These are phyloP conservation scores for Chytriomyces hyalinus DNA, from an alignment of 192 early-diverging fungal genomes.

Conservation along the genomic window DNA sequence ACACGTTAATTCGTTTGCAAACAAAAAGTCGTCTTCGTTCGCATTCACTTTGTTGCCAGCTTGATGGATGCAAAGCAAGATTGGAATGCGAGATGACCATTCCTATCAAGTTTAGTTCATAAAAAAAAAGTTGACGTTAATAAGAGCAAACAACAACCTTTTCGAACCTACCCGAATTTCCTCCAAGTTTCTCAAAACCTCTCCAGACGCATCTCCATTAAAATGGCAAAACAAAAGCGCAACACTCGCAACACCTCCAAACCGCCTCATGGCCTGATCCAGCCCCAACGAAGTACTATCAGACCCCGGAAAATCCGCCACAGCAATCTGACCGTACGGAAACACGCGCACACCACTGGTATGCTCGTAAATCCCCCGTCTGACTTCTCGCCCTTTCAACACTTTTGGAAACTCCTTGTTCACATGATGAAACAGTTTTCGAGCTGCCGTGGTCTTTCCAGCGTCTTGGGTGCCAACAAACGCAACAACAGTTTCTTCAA, in stretches of 20 bases:
- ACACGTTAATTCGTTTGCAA: conserved; percentile 35
- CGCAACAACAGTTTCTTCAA: conserved; percentile 42
- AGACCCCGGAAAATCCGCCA: conserved; percentile 41
- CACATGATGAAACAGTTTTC: conserved; percentile 38
- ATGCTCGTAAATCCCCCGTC: conserved; percentile 40
- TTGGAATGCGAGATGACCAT: conserved; percentile 42
- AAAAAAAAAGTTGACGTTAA: background rate
- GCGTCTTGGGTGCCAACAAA: conserved; percentile 41
- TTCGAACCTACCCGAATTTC: conserved; percentile 28
- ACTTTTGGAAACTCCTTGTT: conserved; percentile 37
- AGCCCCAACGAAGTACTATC: conserved; percentile 33
- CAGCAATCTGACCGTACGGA: conserved; percentile 35
- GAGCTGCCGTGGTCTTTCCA: conserved; percentile 41
- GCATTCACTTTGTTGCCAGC: conserved; percentile 45
- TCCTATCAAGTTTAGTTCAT: conserved; percentile 11
- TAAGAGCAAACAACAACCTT: background rate
- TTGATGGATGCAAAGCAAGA: conserved; percentile 42
- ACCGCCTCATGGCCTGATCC: conserved; percentile 42
- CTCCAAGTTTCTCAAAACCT: conserved; percentile 40
- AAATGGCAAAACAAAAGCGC: conserved; percentile 42
- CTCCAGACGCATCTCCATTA: conserved; percentile 40
- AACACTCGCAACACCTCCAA: conserved; percentile 40
- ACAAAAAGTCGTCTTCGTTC: conserved; percentile 29
- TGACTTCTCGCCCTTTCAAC: conserved; percentile 24
- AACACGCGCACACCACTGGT: conserved; percentile 40